phyloP scores from a whole-genome alignment of 1,139 yeast species.

The Blastobotrys buckinghamii region DNA sequence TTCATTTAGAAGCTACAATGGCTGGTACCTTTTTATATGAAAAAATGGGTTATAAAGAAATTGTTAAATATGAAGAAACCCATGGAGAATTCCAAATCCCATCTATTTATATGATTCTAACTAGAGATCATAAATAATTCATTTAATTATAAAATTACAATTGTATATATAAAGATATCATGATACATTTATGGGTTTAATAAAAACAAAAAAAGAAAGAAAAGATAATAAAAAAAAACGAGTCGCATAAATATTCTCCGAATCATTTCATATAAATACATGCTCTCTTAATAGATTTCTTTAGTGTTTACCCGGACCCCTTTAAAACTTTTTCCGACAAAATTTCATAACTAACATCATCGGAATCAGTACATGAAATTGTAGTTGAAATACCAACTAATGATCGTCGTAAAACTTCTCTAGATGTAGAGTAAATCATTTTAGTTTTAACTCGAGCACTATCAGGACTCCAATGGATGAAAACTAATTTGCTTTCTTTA shows the following conservation, averaged over 20 bases:
- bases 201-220: not conserved
- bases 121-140: not conserved
- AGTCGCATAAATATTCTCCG: too few relatives aligned
- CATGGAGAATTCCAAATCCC: not conserved
- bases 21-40: conserved; percentile 6
- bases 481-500: conserved; percentile 86
- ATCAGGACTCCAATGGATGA: conserved; percentile 97
- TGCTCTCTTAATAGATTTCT: too few relatives aligned
- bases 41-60: conserved; percentile 7
- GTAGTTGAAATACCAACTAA: conserved; percentile 91
- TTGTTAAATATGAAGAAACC: not conserved
- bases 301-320: conserved; percentile 64
- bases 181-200: too few relatives aligned
- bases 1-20: conserved; percentile 9
- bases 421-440: conserved; percentile 97
- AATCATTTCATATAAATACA: too few relatives aligned
- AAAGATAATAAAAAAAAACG: not conserved
- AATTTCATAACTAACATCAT: conserved; percentile 91
- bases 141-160: not conserved
- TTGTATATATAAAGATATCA: not conserved
- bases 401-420: conserved; percentile 96
- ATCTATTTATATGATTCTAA: not conserved
- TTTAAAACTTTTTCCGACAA: conserved; percentile 86
- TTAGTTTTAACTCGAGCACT: conserved; percentile 86
- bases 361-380: conserved; percentile 95